phyloP scores from a whole-genome alignment of 2,329 filamentous ascomycete genomes.

The Neurospora sp. region DNA sequence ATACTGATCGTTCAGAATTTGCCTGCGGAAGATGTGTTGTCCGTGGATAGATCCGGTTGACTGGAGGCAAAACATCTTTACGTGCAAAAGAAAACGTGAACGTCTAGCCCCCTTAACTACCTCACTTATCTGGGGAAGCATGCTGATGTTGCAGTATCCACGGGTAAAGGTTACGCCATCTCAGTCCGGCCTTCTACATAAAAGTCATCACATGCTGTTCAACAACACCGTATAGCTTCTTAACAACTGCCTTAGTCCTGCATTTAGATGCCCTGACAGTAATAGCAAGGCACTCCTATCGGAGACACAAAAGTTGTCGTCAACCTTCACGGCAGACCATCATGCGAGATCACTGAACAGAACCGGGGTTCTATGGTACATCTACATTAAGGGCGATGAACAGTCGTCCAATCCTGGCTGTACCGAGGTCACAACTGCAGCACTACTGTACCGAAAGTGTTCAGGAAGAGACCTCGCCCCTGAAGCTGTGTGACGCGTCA shows the following conservation, averaged over 20 bases:
- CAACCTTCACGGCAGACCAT: background rate
- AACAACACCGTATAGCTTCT: background rate
- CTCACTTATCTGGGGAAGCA: no score
- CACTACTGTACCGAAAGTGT: background rate
- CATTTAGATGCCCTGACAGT: background rate
- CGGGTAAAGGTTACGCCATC: no score
- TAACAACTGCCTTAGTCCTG: background rate
- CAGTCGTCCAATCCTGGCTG: background rate
- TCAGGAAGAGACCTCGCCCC: background rate
- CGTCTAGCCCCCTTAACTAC: no score
- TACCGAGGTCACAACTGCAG: background rate
- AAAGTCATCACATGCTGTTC: no score
- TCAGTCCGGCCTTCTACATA: no score
- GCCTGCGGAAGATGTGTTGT: background rate
- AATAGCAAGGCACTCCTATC: background rate
- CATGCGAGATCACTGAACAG: background rate
- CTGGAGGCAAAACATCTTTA: background rate
- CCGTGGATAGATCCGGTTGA: background rate
- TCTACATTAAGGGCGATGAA: background rate
- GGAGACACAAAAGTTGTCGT: background rate
- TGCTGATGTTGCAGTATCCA: no score
- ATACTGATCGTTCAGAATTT: background rate
- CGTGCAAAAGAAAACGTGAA: no score
- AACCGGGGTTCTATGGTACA: background rate
- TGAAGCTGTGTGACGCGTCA: background rate